phyloP scores from a whole-genome alignment of 129 eudicot species.

The Oenanthe sinensis region DNA sequence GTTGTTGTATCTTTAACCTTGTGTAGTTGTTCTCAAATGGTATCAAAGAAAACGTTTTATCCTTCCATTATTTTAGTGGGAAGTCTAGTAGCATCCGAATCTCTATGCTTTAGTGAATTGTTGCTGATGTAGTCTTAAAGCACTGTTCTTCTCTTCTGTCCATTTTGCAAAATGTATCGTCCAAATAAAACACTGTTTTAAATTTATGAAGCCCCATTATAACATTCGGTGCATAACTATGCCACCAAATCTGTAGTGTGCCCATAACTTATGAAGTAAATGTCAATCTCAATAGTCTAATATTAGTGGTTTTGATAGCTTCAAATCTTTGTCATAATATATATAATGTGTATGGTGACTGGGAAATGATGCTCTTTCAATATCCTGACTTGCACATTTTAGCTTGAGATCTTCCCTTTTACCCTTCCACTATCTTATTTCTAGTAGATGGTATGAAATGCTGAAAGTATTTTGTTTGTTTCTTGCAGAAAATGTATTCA shows the following conservation, averaged over 20 bases:
- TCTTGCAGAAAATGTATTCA: conserved; percentile 90
- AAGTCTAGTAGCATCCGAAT: background rate
- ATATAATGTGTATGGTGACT: background rate
- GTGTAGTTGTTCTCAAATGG: background rate
- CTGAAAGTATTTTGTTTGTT: conserved; percentile 16
- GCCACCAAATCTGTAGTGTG: background rate
- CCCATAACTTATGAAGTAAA: background rate
- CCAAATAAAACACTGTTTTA: background rate
- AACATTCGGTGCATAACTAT: background rate
- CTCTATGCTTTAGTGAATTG: background rate
- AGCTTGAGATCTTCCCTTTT: conserved; percentile 3
- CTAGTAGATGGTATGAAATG: background rate
- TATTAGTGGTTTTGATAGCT: background rate
- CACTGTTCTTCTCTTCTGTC: background rate
- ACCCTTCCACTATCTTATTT: conserved; percentile 7
- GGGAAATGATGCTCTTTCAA: background rate
- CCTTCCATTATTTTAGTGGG: background rate
- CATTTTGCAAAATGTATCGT: background rate
- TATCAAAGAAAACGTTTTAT: background rate
- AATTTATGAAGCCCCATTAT: background rate
- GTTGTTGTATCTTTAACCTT: background rate
- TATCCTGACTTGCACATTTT: background rate
- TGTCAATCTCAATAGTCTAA: background rate
- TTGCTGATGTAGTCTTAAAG: background rate
- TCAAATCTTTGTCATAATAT: background rate